Conservation (phyloP, 495 filamentous ascomycete species). For the Penicillium pancosmium region DNA sequence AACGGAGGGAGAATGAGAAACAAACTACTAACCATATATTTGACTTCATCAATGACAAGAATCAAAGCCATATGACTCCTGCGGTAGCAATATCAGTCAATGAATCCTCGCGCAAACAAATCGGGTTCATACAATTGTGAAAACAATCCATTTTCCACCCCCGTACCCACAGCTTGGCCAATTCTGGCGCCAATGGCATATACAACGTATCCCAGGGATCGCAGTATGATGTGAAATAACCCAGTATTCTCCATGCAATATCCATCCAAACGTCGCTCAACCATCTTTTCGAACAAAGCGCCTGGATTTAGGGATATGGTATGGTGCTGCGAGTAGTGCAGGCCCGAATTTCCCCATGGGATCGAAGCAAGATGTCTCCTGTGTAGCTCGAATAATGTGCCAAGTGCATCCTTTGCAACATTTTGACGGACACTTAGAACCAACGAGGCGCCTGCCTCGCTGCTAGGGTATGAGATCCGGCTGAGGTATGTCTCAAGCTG, state of each 20-base stretch:
- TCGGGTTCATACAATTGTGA: conserved; percentile 27
- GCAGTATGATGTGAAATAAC: conserved; percentile 63
- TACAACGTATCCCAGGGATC: conserved; percentile 60
- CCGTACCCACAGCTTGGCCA: conserved; percentile 25
- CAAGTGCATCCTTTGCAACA: conserved; percentile 27
- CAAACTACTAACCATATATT: conserved; percentile 48
- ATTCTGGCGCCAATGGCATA: conserved; percentile 52
- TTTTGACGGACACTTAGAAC: conserved; percentile 26
- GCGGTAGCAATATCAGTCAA: neutral
- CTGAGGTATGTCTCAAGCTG: conserved; percentile 40
- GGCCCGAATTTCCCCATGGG: conserved; percentile 67
- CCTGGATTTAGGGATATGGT: conserved; percentile 60
- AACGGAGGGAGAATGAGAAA: neutral
- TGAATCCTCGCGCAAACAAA: neutral
- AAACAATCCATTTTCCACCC: conserved; percentile 29
- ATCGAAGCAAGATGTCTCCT: conserved; percentile 57
- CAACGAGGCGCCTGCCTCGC: conserved; percentile 3
- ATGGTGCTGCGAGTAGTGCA: conserved; percentile 60
- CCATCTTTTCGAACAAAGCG: conserved; percentile 66
- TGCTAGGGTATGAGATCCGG: conserved; percentile 34
- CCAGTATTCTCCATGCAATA: conserved; percentile 80
- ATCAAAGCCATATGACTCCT: conserved; percentile 68
- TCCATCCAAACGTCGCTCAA: conserved; percentile 64
- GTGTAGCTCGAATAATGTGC: conserved; percentile 33
- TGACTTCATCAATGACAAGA: conserved; percentile 54